These are phyloP conservation scores for Amphichorda felina DNA, from an alignment of 2,329 filamentous ascomycete species.

Conservation along the genomic window DNA sequence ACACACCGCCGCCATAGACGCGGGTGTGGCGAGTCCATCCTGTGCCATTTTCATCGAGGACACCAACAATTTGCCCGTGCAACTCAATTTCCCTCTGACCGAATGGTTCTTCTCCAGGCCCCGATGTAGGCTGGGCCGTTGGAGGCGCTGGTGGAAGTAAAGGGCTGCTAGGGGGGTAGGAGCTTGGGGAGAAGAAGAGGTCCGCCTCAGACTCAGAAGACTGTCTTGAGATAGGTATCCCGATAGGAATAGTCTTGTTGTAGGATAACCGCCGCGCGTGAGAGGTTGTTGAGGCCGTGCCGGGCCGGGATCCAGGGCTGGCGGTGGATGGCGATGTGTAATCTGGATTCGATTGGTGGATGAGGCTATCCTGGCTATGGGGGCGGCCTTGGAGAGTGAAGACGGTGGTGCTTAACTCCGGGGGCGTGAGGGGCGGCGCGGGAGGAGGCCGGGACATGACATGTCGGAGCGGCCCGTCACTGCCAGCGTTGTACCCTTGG, in stretches of 20 bases:
- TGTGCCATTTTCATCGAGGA: conserved; percentile 32
- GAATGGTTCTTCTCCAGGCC: too few relatives aligned
- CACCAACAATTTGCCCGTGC: conserved; percentile 37
- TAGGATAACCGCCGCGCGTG: conserved; percentile 29
- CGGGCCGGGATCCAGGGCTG: conserved; percentile 3
- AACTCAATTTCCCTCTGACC: conserved; percentile 25
- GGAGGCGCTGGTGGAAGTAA: conserved; percentile 35
- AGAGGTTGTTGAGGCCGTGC: conserved; percentile 11
- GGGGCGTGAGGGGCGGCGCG: conserved; percentile 36
- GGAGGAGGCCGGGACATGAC: conserved; percentile 26
- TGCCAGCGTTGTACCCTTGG: not conserved
- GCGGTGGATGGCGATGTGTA: conserved; percentile 20
- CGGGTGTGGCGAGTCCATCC: conserved; percentile 47
- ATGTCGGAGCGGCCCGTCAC: conserved; percentile 9
- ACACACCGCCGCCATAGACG: conserved; percentile 46
- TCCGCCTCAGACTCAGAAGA: conserved; percentile 9
- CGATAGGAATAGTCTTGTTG: conserved; percentile 25
- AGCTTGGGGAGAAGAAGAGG: conserved; percentile 29
- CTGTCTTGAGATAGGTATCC: conserved; percentile 13
- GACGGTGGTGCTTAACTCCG: conserved; percentile 26
- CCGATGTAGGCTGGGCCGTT: conserved; percentile 10
- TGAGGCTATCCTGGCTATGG: conserved; percentile 19
- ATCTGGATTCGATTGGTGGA: conserved; percentile 38
- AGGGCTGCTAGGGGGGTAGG: conserved; percentile 35
- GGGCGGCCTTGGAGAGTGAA: conserved; percentile 22